These are phyloP conservation scores for Solanum sejunctum DNA, from an alignment of 257 asterid species.

Conservation along the genomic window DNA sequence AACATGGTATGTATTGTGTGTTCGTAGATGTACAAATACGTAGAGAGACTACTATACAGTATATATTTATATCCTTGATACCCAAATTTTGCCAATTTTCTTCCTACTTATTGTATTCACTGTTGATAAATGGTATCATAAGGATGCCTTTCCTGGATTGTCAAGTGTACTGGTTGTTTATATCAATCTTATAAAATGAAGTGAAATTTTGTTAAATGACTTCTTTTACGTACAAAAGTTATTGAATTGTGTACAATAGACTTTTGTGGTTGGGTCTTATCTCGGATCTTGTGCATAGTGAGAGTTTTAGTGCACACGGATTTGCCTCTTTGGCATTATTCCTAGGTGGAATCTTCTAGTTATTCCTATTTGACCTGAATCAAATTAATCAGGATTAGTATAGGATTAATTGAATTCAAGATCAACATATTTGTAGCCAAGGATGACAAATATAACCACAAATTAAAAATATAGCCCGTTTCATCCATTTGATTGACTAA, in stretches of 20 bases:
- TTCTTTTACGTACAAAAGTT: background rate
- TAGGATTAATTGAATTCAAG: background rate
- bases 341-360: too few relatives aligned
- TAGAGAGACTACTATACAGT: background rate
- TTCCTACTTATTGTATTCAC: background rate
- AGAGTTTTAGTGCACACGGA: too few relatives aligned
- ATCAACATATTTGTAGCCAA: background rate
- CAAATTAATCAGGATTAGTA: background rate
- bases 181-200: background rate
- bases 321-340: too few relatives aligned
- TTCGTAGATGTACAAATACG: background rate
- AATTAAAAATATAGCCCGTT: background rate
- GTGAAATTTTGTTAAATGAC: background rate
- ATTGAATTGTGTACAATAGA: too few relatives aligned
- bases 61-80: background rate
- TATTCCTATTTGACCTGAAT: background rate
- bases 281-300: too few relatives aligned
- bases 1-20: background rate
- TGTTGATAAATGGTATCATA: background rate
- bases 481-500: too few relatives aligned
- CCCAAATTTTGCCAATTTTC: background rate
- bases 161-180: background rate
- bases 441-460: background rate
- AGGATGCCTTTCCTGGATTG: background rate
- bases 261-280: rapidly evolving